These are phyloP conservation scores for Plasmopara viticola DNA, from an alignment of 352 stramenopile species.

Conservation along the genomic window DNA sequence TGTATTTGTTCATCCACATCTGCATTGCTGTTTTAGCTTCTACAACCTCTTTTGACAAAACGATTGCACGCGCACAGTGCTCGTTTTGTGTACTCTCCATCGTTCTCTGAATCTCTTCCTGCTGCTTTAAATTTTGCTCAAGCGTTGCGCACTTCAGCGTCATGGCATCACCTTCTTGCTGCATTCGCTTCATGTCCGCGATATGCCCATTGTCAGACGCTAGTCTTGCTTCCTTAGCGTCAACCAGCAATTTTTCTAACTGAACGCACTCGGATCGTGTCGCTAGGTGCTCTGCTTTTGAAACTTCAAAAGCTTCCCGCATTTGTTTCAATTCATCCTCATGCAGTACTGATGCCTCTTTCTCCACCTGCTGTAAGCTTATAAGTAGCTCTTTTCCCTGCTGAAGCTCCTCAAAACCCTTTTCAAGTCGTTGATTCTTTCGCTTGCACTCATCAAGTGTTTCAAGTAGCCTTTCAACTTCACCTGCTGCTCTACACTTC, in stretches of 20 bases:
- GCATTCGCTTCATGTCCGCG: slow-evolving; percentile 5
- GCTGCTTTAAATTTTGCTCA: slow-evolving; percentile 6
- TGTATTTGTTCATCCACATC: slow-evolving; percentile 69
- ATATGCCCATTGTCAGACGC: slow-evolving; percentile 4
- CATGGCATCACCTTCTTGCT: slow-evolving; percentile 15
- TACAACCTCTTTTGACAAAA: slow-evolving; percentile 33
- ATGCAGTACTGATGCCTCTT: slow-evolving; percentile 18
- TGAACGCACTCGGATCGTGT: slow-evolving; percentile 18
- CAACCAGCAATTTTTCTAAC: slow-evolving; percentile 12
- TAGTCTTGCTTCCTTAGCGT: slow-evolving; percentile 6
- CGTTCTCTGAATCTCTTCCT: not conserved
- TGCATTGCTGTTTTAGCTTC: slow-evolving; percentile 54
- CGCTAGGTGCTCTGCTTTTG: slow-evolving; percentile 21
- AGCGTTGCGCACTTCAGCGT: slow-evolving; percentile 5
- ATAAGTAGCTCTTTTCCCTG: slow-evolving; percentile 30
- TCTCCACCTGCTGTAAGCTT: slow-evolving; percentile 33
- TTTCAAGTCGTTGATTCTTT: slow-evolving; percentile 25
- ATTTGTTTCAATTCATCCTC: slow-evolving; percentile 22
- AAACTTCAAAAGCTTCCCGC: slow-evolving; percentile 13
- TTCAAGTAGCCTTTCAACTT: slow-evolving; percentile 21
- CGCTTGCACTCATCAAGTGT: slow-evolving; percentile 23
- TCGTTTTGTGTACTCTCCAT: slow-evolving; percentile 13
- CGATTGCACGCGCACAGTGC: slow-evolving; percentile 6
- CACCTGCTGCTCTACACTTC: slow-evolving; percentile 12
- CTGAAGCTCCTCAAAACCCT: slow-evolving; percentile 29